Percentiles rank a stretch among this genome's conserved stretches.
Evolutionary conservation across 306 rosid species (phyloP).

Genomic region (Astragalus membranaceus): DNA sequence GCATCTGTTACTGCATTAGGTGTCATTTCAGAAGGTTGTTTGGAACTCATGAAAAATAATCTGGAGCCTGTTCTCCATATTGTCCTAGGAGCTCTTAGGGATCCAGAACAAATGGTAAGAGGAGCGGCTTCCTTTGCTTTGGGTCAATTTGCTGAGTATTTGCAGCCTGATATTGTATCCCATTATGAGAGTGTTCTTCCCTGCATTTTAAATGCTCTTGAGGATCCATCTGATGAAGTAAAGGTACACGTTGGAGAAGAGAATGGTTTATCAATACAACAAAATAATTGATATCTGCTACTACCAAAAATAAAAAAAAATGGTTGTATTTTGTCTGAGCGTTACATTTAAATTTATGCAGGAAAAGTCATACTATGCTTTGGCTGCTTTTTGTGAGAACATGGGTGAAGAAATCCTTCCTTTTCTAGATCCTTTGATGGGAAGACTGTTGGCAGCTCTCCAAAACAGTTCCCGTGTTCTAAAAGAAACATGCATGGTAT

Average conservation of each 20-base stretch:
- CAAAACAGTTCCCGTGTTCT: slow-evolving; percentile 75
- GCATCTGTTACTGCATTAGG: slow-evolving; percentile 96
- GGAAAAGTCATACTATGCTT: slow-evolving; percentile 97
- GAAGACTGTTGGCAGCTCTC: slow-evolving; percentile 71
- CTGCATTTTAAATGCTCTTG: slow-evolving; percentile 88
- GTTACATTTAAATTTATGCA: slow-evolving; percentile 29
- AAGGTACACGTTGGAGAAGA: slow-evolving; percentile 51
- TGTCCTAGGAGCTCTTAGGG: slow-evolving; percentile 87
- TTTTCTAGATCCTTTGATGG: slow-evolving; percentile 92
- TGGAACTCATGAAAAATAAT: slow-evolving; percentile 74
- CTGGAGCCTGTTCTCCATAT: slow-evolving; percentile 87
- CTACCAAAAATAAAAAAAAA: background rate
- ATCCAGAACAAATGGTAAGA: slow-evolving; percentile 94
- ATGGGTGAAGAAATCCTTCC: slow-evolving; percentile 99
- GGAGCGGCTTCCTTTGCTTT: slow-evolving; percentile 98
- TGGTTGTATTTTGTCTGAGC: slow-evolving; percentile 18
- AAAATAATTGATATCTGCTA: slow-evolving; percentile 7
- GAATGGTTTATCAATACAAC: slow-evolving; percentile 6
- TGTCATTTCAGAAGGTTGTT: slow-evolving; percentile 94
- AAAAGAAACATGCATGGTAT: slow-evolving; percentile 99
- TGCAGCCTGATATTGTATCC: slow-evolving; percentile 92
- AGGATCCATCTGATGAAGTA: slow-evolving; percentile 91
- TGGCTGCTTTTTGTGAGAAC: slow-evolving; percentile 98
- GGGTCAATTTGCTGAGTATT: slow-evolving; percentile 97
- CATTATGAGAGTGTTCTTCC: slow-evolving; percentile 97